phyloP scores from a whole-genome alignment of 371 early-diverging fungal species.

The Chytridiales sp. region DNA sequence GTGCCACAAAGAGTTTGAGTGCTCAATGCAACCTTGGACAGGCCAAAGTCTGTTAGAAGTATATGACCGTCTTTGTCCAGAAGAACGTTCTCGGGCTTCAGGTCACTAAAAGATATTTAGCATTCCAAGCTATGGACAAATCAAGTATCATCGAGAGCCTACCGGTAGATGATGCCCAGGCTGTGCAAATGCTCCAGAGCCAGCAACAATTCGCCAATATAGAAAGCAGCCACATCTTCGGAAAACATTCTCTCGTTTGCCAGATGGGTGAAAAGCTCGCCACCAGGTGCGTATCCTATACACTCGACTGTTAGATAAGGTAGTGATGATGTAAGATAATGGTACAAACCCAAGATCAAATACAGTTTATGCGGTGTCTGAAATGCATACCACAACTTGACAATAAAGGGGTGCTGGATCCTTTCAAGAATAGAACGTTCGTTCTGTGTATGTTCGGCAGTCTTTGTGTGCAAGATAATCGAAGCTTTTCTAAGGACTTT shows the following conservation, averaged over 20 bases:
- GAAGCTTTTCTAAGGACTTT: conserved; percentile 90
- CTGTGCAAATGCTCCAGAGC: conserved; percentile 59
- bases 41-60: conserved; percentile 67
- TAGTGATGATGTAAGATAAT: too few species aligned
- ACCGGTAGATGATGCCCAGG: conserved; percentile 58
- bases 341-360: conserved; percentile 63
- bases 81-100: conserved; percentile 65
- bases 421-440: conserved; percentile 76
- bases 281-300: conserved; percentile 90
- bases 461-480: conserved; percentile 69
- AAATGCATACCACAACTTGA: conserved; percentile 92
- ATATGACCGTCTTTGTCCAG: conserved; percentile 59
- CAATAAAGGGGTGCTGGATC: conserved; percentile 91
- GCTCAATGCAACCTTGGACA: conserved; percentile 50
- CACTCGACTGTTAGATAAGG: too few species aligned
- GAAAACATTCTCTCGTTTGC: conserved; percentile 47
- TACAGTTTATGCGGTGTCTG: conserved; percentile 67
- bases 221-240: conserved; percentile 53
- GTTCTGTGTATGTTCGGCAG: conserved; percentile 68
- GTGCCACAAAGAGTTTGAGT: conserved; percentile 71
- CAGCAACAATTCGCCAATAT: conserved; percentile 54
- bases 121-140: conserved; percentile 29
- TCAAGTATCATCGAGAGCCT: background rate
- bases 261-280: conserved; percentile 56
- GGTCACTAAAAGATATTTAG: conserved; percentile 30